These are phyloP conservation scores for Aspergillus thermomutatus DNA, from an alignment of 2,329 filamentous ascomycete species.

Conservation along the genomic window DNA sequence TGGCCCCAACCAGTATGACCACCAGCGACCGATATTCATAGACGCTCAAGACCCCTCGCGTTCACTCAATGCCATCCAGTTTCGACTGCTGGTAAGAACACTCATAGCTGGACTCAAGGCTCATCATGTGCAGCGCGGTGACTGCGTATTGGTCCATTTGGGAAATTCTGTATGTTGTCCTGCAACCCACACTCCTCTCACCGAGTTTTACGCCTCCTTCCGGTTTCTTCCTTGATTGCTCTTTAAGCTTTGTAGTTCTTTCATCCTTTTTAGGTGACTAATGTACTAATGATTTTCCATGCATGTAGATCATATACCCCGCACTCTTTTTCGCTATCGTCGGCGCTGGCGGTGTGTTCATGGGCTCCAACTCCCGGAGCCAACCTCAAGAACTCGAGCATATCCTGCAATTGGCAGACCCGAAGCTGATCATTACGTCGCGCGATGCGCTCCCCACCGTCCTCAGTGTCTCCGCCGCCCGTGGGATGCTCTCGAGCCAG, in stretches of 20 bases:
- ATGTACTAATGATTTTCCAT: slow-evolving; percentile 6
- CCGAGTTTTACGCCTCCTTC: slow-evolving; percentile 5
- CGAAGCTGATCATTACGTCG: slow-evolving; percentile 47
- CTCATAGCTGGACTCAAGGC: slow-evolving; percentile 41
- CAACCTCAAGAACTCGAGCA: slow-evolving; percentile 48
- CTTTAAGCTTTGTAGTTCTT: background rate
- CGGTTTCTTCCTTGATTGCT: background rate
- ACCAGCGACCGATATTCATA: slow-evolving; percentile 40
- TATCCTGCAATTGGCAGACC: slow-evolving; percentile 42
- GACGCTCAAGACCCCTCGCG: slow-evolving; percentile 39
- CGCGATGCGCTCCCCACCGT: slow-evolving; percentile 37
- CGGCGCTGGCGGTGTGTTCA: slow-evolving; percentile 48
- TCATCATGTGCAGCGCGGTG: slow-evolving; percentile 37
- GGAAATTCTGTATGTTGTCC: slow-evolving; percentile 39
- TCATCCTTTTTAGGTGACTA: slow-evolving; percentile 10
- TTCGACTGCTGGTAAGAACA: slow-evolving; percentile 33
- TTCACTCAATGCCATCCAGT: slow-evolving; percentile 35
- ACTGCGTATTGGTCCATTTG: slow-evolving; percentile 43
- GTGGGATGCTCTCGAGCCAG: slow-evolving; percentile 28
- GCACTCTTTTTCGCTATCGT: slow-evolving; percentile 40
- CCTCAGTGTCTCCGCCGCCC: slow-evolving; percentile 29
- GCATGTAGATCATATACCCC: slow-evolving; percentile 36
- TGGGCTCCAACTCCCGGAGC: slow-evolving; percentile 51
- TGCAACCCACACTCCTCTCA: slow-evolving; percentile 5
- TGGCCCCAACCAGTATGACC: slow-evolving; percentile 32